Base-by-base conservation (phyloP, 1,139 yeast genomes). In the Blastobotrys petasosporus region DNA sequence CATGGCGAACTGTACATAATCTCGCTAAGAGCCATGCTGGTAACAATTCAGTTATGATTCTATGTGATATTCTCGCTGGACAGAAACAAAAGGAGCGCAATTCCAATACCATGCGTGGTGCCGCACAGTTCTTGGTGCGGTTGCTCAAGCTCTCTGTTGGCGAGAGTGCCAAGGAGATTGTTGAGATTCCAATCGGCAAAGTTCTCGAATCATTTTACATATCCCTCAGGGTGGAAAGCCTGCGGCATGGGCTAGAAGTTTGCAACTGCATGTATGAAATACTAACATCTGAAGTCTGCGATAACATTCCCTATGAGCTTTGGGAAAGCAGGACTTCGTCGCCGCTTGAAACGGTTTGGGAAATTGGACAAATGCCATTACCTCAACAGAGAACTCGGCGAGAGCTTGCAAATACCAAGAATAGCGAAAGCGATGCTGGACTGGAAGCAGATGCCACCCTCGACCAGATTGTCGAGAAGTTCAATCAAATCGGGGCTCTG, bases 261-360 rank as follows among this genome's bases (percentile, higher is more conserved):
- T 52, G 58, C 41, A 40, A 40, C 23, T 54, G 62, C 40, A 49
- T 65, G 9, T 50, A 48, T 23, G 55, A 50, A n/a, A 42, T 67
- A 3, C 46, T 65, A 8, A 33, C 50, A 5, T 52, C 57, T 29
- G 43, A 40, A 2, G 43, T 63, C 15, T 47, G 55, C 20, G 45
- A 51, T 3, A 42, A 48, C 17, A 57, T 66, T 31, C 54, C 61
- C 11, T 63, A 54, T 52, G 77, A 75, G 39, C 57, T 73, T 15
- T 79, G 82, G 82, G 71, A 72, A 49, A 67, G 78, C 0, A 57
- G 67, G 2, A 60, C 67, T 1, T 55, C 59, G 12, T 75, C 81
- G 2, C 68, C 80, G 1, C 70, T 71, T 40, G 74, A 69, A 20
- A 54, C 61, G 5, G 41, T 62, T 13, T 55, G 50, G 29, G 38